phyloP scores from a whole-genome alignment of 2,329 filamentous ascomycete genomes.

The Hawksworthiomyces lignivorus region DNA sequence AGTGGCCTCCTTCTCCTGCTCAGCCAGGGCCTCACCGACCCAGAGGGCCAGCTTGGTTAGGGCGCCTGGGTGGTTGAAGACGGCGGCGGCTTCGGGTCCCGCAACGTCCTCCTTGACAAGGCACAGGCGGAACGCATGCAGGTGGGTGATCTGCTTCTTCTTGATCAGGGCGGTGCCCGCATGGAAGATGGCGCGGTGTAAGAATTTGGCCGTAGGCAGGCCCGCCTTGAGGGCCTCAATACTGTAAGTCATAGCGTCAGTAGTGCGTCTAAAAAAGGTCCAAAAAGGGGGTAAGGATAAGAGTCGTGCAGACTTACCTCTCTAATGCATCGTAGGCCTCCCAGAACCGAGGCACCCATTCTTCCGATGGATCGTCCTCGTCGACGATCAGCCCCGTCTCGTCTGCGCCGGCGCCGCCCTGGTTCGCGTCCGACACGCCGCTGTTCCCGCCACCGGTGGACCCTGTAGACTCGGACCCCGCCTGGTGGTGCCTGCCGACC shows the following conservation, averaged over 20 bases:
- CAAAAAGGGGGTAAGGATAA: not conserved
- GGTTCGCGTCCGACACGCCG: slow-evolving; percentile 27
- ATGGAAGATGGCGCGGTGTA: slow-evolving; percentile 87
- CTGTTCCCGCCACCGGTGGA: slow-evolving; percentile 23
- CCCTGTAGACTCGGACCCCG: slow-evolving; percentile 22
- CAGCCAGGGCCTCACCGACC: slow-evolving; percentile 85
- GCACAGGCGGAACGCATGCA: slow-evolving; percentile 88
- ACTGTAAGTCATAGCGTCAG: slow-evolving; percentile 30
- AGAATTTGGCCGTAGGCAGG: slow-evolving; percentile 75
- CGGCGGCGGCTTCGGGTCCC: slow-evolving; percentile 77
- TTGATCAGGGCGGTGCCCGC: slow-evolving; percentile 86
- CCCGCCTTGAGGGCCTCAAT: slow-evolving; percentile 69
- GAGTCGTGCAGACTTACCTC: slow-evolving; percentile 41
- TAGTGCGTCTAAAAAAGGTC: no score
- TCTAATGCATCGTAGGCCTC: slow-evolving; percentile 65
- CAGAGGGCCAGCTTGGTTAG: slow-evolving; percentile 89
- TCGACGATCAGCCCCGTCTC: slow-evolving; percentile 39
- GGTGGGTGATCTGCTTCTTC: slow-evolving; percentile 87
- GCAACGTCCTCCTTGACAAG: slow-evolving; percentile 94
- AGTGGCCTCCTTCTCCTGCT: slow-evolving; percentile 73
- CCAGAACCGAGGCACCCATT: slow-evolving; percentile 63
- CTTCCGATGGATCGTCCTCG: slow-evolving; percentile 33
- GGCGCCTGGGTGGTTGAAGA: slow-evolving; percentile 89
- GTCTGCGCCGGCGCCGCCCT: slow-evolving; percentile 40
- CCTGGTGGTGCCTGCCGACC: slow-evolving; percentile 58